Evolutionary conservation across 179 eudicot species (phyloP), one percentile per base, ranked within the genome.

Genomic region (Heliamphora pulchella): DNA sequence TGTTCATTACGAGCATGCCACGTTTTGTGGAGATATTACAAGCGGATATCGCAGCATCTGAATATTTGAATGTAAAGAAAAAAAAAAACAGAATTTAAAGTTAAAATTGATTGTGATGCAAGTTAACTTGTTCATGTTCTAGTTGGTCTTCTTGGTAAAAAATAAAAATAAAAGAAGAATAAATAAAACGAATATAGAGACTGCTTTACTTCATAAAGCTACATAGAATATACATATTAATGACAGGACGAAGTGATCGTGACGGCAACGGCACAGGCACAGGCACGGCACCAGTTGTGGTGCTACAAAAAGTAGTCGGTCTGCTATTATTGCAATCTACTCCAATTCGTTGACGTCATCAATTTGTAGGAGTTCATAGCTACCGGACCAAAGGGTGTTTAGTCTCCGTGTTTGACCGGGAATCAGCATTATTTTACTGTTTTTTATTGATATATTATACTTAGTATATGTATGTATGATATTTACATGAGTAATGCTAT

Each of bases 321-420:
- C 14, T 14, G 22, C 48, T 68, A 14, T 11, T 9, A 44, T 11
- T 20, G 57, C 22, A 20, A 20, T 20, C 22, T 20, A 20, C 22
- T 20, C 22, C 10, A 69, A 71, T 58, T 58, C 50, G 78, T 71
- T 43, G 17, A 62, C 7, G 51, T 6, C 3, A 68, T 20, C 22
- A 20, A 20, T 20, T 20, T 20, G 22, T 20, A 20, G 22, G 22
- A 20, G 22, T 20, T 20, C 22, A 20, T 20, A 20, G n/a, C 31
- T 22, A 1, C 66, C 14, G 18, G 20, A 18, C 4, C 54, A 50
- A 3, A 53, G 44, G 74, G 50, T 8, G 22, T 47, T 48, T 44
- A 63, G 70, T 80, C 79, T 84, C 81, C 83, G 86, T 84, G 86
- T 84, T 81, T 84, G 86, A 84, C 86, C 86, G 44, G 83, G 57